A percentile compares a stretch with the other conserved stretches of the same genome.
These are phyloP conservation scores for Mycena olivaceomarginata DNA, from an alignment of 768 basidiomycete genomes.

Conservation along the genomic window DNA sequence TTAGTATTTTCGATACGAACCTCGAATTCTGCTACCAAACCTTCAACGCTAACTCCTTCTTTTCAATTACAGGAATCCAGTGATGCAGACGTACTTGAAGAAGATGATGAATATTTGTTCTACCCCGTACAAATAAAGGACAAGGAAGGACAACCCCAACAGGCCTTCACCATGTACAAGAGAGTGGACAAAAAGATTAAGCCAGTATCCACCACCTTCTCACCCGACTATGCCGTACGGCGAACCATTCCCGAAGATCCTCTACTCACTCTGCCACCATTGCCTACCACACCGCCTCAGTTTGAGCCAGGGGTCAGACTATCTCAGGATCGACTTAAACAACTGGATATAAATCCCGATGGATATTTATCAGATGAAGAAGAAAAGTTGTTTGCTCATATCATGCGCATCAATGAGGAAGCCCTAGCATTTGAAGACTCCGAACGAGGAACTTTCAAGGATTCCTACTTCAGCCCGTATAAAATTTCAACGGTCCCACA, in stretches of 20 bases:
- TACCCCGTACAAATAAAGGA: background rate
- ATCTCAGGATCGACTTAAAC: background rate
- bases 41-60: no score
- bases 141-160: background rate
- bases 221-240: constrained; percentile 16
- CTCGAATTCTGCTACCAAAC: no score
- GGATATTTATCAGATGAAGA: background rate
- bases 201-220: constrained; percentile 8
- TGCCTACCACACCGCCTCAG: background rate
- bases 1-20: no score
- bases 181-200: constrained; percentile 40
- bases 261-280: background rate
- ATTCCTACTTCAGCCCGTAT: background rate
- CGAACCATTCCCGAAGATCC: constrained; percentile 44
- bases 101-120: background rate
- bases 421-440: background rate
- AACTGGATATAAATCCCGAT: background rate
- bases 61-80: no score
- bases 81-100: background rate
- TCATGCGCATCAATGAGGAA: background rate
- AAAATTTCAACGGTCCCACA: background rate
- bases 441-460: background rate
- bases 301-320: background rate
- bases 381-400: background rate
- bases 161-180: constrained; percentile 39